Evolutionary conservation across 2,329 filamentous ascomycete genomes (phyloP), one percentile per base, ranked within the genome.

Genomic region (Colletotrichum cuscutae): DNA sequence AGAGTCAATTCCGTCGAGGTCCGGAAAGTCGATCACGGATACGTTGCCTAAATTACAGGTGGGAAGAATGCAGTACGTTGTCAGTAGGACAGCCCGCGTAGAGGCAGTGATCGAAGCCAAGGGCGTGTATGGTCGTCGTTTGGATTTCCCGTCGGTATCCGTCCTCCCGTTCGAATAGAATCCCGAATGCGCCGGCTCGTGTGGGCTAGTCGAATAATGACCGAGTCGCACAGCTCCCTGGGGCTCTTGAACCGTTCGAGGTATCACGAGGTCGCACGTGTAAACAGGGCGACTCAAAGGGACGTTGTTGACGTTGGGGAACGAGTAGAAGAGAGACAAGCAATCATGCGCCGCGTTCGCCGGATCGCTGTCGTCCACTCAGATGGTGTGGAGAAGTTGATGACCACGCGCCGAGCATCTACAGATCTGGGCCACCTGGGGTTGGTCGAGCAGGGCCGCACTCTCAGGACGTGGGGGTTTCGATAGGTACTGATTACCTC

Each of bases 271-370:
- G 56, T 13, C 15, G 19, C 42, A 30, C 30, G 26, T 59, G 22
- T 22, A 19, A 28, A 13, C 24, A 15, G 9, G 12, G 49, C 5
- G 15, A 11, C 5, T 22, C 42, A 49, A 49, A 35, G 9, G 22
- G n/a, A 15, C 22, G 22, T 30, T 54, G 46, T 28, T 28, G 19
- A 11, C 19, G n/a, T 42, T 54, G 30, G 32, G 13, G 46, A 19
- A 57, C 37, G 19, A 30, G 35, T 35, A 49, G 24, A 49, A 22
- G 56, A 62, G 60, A 71, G 67, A 66, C 67, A 56, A 60, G 67
- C 68, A 72, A 28, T 63, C 71, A 73, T 73, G 68, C 71, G 71
- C 63, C 11, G 52, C 30, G 68, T 60, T 73, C 71, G 64, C 68
- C 24, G 57, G 67, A 65, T 73, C 52, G 30, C 52, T 8, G 62